Conservation (phyloP, 441 rosid genomes). For the Pelargonium cotyledonis region DNA sequence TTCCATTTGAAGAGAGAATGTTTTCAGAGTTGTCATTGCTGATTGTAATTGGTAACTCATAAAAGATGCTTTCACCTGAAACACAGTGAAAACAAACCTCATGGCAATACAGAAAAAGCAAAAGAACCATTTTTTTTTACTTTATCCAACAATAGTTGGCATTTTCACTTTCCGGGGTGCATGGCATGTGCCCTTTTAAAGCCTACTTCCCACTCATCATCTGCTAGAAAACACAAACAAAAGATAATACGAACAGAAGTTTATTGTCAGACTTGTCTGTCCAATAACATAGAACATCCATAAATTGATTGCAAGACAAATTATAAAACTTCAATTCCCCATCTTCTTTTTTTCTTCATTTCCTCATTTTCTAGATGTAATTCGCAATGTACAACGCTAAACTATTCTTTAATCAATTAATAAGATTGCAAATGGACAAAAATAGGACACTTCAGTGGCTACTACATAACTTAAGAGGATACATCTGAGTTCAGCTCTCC, state of each 20-base stretch:
- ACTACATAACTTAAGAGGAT: neutral
- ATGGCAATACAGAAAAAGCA: conserved; percentile 17
- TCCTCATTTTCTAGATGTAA: neutral
- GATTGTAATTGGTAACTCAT: conserved; percentile 17
- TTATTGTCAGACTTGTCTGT: neutral
- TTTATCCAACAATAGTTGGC: neutral
- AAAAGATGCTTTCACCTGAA: conserved; percentile 15
- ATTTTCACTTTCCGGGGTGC: conserved; percentile 11
- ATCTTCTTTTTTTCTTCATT: neutral
- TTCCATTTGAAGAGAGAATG: conserved; percentile 9
- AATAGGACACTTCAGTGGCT: neutral
- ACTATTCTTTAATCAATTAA: neutral
- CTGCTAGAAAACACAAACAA: neutral
- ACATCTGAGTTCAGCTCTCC: neutral
- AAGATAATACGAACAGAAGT: neutral
- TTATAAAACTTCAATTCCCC: neutral
- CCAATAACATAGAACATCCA: neutral
- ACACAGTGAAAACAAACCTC: conserved; percentile 10
- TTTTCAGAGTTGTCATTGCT: neutral
- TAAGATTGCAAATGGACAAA: neutral
- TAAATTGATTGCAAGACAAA: neutral
- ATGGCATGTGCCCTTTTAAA: neutral
- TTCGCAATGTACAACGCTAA: neutral
- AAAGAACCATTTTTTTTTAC: neutral
- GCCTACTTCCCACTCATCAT: neutral